Evolutionary conservation across 1,284 basidiomycete genomes (phyloP), one percentile per base, ranked within the genome.

Genomic region (Austroboletus rostrupii): DNA sequence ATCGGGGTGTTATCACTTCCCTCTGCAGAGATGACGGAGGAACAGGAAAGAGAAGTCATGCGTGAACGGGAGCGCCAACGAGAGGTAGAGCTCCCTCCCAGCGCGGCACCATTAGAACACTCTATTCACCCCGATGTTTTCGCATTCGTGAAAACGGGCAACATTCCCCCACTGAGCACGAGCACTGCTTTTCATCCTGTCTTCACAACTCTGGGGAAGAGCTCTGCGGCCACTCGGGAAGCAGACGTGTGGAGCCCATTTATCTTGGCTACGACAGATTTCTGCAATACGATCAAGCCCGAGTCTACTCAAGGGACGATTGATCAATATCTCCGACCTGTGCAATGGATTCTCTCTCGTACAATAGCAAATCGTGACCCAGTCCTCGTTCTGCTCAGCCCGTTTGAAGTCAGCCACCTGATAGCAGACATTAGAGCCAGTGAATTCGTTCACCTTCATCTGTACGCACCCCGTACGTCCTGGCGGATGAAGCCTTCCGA

Each of bases 51-150:
- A 17, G 43, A 53, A 12, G 41, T 46, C 13, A 16, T 21, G 6
- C 29, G 40, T 7, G 49, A 45, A 20, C 37, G 28, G 4, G 47
- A 48, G 7, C 49, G 49, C 2, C 38, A 52, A 37, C 43, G 39
- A 26, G 47, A 50, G 23, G 43, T 41, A 5, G 48, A 45, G 21
- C 26, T 40, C 5, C 48, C 42, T 41, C 43, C 50, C 1, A 32
- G 5, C 3, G 43, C 43, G 9, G 13, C 3, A 7, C 32, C 48
- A 3, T 26, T 26, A 3, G 2, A n/a, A 12, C 47, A 50, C 28
- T 20, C 0, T 5, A 32, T 45, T 26, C 49, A 50, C 32, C 45
- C 38, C 2, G 37, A 39, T 10, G 37, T 39, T 23, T 3, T 39
- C 5, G 3, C 9, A 12, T 39, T 39, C 14, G 20, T 39, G 12